Evolutionary conservation across 2,329 filamentous ascomycete species (phyloP).

Genomic region (Arachnomyces sp.): DNA sequence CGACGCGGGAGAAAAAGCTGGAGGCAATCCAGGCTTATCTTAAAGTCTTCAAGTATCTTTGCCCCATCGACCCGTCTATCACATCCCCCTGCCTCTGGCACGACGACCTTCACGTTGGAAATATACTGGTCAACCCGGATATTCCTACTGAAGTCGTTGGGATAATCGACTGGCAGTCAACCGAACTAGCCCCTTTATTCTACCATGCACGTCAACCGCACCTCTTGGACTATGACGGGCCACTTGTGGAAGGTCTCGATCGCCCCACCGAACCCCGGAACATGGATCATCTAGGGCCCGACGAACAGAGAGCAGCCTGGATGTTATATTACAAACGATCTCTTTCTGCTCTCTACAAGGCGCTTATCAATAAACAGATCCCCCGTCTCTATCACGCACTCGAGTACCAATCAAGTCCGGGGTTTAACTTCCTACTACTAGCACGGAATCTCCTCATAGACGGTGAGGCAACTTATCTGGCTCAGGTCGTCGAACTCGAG

Average conservation of each 20-base stretch:
- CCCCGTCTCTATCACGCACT: conserved; percentile 21
- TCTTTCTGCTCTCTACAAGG: conserved; percentile 22
- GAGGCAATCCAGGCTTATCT: conserved; percentile 13
- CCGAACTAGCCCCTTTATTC: conserved; percentile 26
- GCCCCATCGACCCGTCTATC: conserved; percentile 7
- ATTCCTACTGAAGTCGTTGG: conserved; percentile 14
- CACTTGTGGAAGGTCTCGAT: conserved; percentile 9
- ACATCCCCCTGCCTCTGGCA: conserved; percentile 26
- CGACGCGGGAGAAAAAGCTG: conserved; percentile 16
- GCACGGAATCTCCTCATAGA: conserved; percentile 27
- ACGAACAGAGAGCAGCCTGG: conserved; percentile 16
- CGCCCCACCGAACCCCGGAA: conserved; percentile 18
- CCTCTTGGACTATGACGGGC: conserved; percentile 28
- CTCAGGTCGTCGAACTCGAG: conserved; percentile 18
- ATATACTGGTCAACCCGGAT: conserved; percentile 18
- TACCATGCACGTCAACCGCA: conserved; percentile 25
- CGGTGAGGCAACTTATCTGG: conserved; percentile 23
- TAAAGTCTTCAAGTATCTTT: conserved; percentile 2
- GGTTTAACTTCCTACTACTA: conserved; percentile 22
- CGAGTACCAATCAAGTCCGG: conserved; percentile 22
- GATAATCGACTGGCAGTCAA: conserved; percentile 23
- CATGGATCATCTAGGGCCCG: conserved; percentile 16
- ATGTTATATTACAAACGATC: conserved; percentile 22
- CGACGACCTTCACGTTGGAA: conserved; percentile 31
- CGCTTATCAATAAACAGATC: conserved; percentile 17